phyloP scores from a whole-genome alignment of 2,329 filamentous ascomycete species.

The Zalaria obscura region DNA sequence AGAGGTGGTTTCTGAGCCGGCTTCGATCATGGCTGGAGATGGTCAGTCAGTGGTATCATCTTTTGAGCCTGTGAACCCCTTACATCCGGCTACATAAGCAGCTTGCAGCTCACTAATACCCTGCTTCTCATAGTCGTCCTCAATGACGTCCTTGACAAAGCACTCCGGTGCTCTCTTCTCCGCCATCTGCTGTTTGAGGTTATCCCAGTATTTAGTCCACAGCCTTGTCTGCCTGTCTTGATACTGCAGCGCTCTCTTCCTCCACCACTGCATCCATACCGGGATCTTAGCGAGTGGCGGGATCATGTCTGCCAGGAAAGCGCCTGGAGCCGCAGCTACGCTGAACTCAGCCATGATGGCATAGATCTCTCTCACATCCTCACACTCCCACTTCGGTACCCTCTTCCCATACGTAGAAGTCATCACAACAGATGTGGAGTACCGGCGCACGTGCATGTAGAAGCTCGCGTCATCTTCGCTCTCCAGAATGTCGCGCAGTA shows the following conservation, averaged over 20 bases:
- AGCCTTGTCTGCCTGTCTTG: slow-evolving; percentile 19
- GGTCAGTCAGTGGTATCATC: neutral
- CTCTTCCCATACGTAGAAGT: slow-evolving; percentile 20
- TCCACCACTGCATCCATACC: slow-evolving; percentile 17
- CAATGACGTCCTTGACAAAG: slow-evolving; percentile 20
- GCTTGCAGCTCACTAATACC: slow-evolving; percentile 21
- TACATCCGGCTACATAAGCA: slow-evolving; percentile 19
- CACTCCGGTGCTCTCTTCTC: slow-evolving; percentile 19
- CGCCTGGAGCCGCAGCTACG: slow-evolving; percentile 14
- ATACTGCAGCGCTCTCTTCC: slow-evolving; percentile 13
- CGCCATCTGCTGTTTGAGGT: slow-evolving; percentile 17
- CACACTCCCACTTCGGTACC: slow-evolving; percentile 18
- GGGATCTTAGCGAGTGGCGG: slow-evolving; percentile 17
- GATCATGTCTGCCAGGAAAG: slow-evolving; percentile 18
- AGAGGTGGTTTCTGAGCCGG: slow-evolving; percentile 24
- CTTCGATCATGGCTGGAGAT: slow-evolving; percentile 18
- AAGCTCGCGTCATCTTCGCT: slow-evolving; percentile 14
- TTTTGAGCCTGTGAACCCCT: neutral
- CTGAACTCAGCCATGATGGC: slow-evolving; percentile 21
- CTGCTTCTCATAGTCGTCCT: slow-evolving; percentile 22
- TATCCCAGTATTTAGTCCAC: slow-evolving; percentile 18
- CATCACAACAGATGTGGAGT: slow-evolving; percentile 21
- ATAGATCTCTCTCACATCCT: slow-evolving; percentile 19
- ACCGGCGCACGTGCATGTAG: slow-evolving; percentile 11
- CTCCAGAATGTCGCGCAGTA: slow-evolving; percentile 25